Evolutionary conservation across 768 basidiomycete species (phyloP), one percentile per base, ranked within the genome.

Genomic region (Xanthoconium purpureum): DNA sequence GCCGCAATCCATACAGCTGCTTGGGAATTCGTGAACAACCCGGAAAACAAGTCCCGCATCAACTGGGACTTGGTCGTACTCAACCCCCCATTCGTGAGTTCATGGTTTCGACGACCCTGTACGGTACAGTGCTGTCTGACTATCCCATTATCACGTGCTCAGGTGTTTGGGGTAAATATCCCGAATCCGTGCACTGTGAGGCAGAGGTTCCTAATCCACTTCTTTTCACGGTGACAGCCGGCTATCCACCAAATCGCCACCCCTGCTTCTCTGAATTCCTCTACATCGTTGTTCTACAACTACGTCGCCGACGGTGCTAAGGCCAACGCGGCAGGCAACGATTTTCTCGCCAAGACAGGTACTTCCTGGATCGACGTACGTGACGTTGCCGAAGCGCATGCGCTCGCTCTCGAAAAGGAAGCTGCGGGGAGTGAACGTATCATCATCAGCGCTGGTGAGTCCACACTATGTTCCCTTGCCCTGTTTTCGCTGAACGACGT

Each of bases 21-120:
- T 8, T 84, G 83, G 83, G 69, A 74, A 18, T 77, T 78, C 47
- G 58, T 75, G 45, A 65, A 73, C n/a, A n/a, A n/a, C n/a, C n/a
- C n/a, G n/a, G n/a, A n/a, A n/a, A n/a, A n/a, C n/a, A n/a, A n/a
- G n/a, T n/a, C n/a, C n/a, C n/a, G 65, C 29, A 66, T 72, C 32
- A 50, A 63, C 6, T 79, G 73, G 71, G 79, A 78, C 54, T 51
- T 81, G 47, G 67, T 71, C 2, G 67, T 69, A 2, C 57, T 79
- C 47, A 70, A 73, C 59, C 78, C 80, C 24, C 74, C 79, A 40
- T 71, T 57, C 33, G 75, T 73, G 36, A 65, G 74, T 45, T 29
- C 7, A n/a, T n/a, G n/a, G n/a, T n/a, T n/a, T n/a, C n/a, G n/a
- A n/a, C n/a, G 1, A 10, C 11, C 7, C 14, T 20, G 20, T 2